These are phyloP conservation scores for Abrus precatorius DNA, from an alignment of 306 rosid species.

Conservation along the genomic window DNA sequence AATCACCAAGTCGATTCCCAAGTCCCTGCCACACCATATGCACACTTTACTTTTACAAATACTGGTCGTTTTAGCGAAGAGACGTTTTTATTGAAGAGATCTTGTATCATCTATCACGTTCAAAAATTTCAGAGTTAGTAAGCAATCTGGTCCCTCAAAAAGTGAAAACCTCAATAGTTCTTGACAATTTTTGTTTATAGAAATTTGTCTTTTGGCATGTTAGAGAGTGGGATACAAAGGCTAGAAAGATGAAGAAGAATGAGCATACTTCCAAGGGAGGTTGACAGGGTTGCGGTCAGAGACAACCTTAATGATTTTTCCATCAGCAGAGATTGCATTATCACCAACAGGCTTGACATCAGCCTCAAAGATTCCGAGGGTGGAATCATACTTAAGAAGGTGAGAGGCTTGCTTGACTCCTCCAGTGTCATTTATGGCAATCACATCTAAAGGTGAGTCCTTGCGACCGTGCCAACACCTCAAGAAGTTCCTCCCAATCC, in stretches of 20 bases:
- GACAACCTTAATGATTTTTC: constrained; percentile 82
- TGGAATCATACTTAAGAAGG: constrained; percentile 91
- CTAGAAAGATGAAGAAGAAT: background rate
- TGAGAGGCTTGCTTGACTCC: constrained; percentile 91
- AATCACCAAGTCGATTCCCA: constrained; percentile 80
- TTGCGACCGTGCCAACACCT: constrained; percentile 92
- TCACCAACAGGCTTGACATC: constrained; percentile 83
- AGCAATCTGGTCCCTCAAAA: background rate
- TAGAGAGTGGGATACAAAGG: no score
- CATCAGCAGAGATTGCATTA: constrained; percentile 74
- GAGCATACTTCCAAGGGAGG: constrained; percentile 84
- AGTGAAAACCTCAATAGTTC: background rate
- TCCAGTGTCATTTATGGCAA: constrained; percentile 85
- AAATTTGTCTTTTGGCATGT: background rate
- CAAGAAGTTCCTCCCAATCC: constrained; percentile 88
- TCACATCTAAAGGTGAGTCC: constrained; percentile 79
- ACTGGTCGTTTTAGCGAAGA: background rate
- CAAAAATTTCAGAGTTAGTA: background rate
- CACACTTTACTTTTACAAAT: background rate
- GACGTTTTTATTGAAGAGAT: background rate
- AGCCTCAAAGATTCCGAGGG: constrained; percentile 86
- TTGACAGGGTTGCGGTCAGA: constrained; percentile 72
- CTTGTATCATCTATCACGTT: background rate
- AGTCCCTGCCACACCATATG: constrained; percentile 58
- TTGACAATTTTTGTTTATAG: no score